Evolutionary conservation across 768 basidiomycete species (phyloP), one percentile per base, ranked within the genome.

Genomic region (Mycena haematopus): DNA sequence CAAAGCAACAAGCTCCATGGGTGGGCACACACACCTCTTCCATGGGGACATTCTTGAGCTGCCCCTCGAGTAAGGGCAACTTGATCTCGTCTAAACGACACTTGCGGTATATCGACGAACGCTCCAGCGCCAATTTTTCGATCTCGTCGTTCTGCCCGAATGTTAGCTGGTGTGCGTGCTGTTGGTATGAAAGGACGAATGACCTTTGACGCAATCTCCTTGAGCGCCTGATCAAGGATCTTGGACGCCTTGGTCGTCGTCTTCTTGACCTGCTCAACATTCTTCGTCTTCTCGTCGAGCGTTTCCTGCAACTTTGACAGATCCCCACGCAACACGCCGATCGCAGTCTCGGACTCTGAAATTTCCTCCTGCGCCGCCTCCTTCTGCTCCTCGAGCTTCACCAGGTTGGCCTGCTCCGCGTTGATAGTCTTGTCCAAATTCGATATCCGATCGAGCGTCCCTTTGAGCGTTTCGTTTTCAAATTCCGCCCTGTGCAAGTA

Each of bases 11-110:
- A 42, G 40, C 36, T 36, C 36, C 36, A 13, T 33, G 13, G 38
- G 40, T 42, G 19, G 35, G 8, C 6, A 31, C 6, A 67, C 79
- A 42, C 51, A 93, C 95, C 86, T 98, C 97, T 72, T 98, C 95
- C 86, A 99, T 92, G 0, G 96, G 92, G 2, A 99, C 93, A 68
- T 92, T 86, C 74, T 86, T 89, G 57, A 99, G 77, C 70, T 86
- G 84, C 7, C 96, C 97, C 57, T 83, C 74, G 15, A 82, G 68
- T 14, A 99, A 78, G 0, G 96, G 95, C 19, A 99, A 74, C 61
- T 84, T 84, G 67, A 98, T 90, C 69, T 97, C 95, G 65, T 99
- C 97, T 46, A 99, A 81, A 65, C 95, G 86, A 75, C 96, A 98
- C 71, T 92, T 93, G 17, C 96, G 86, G 73, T 98, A 99, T 49